Conservation (phyloP, 192 early-diverging fungal genomes). For the Spizellomyces punctatus region DNA sequence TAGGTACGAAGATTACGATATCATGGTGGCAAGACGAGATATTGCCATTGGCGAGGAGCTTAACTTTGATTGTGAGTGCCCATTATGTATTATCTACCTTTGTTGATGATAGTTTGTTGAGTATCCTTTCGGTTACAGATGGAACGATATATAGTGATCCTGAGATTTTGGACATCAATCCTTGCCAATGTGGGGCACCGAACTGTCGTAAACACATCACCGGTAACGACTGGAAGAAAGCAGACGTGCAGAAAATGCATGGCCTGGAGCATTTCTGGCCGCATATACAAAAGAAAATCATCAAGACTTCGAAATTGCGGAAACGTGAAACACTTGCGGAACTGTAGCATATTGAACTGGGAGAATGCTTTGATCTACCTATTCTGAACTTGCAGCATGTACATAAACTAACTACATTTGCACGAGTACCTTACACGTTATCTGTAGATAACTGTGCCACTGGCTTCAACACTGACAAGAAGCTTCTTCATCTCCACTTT, state of each 20-base stretch:
- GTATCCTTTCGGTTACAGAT: background rate
- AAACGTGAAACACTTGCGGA: too few relatives aligned
- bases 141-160: background rate
- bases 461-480: too few relatives aligned
- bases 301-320: background rate
- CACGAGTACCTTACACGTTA: too few relatives aligned
- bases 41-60: background rate
- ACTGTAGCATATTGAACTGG: too few relatives aligned
- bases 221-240: conserved; percentile 13
- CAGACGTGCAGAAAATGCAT: background rate
- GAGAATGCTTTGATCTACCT: too few relatives aligned
- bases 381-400: too few relatives aligned
- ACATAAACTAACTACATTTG: too few relatives aligned
- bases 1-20: background rate
- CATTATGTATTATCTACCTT: too few relatives aligned
- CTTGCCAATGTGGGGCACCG: background rate
- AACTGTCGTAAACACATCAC: conserved; percentile 17
- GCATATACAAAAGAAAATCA: conserved; percentile 2
- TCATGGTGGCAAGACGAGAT: background rate
- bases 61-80: conserved; percentile 1
- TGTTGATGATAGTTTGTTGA: too few relatives aligned
- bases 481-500: too few relatives aligned
- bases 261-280: background rate
- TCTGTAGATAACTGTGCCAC: too few relatives aligned
- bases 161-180: background rate